A percentile compares a stretch with the other conserved stretches of the same genome.
These are phyloP conservation scores for Pyrenophora seminiperda DNA, from an alignment of 2,329 filamentous ascomycete species.

Conservation along the genomic window DNA sequence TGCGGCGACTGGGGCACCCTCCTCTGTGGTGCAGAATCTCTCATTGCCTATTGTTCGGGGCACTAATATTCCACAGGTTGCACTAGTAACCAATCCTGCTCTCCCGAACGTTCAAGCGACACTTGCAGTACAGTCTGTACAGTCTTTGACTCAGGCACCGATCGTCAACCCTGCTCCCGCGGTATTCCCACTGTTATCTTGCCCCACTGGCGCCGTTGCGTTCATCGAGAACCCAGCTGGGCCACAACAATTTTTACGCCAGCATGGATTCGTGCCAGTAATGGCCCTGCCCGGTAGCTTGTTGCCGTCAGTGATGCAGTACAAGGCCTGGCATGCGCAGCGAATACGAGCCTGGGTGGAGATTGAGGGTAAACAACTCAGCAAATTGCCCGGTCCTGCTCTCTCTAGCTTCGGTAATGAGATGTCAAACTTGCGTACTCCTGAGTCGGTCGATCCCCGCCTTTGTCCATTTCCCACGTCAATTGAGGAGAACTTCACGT, in stretches of 20 bases:
- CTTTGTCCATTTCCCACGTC: conserved; percentile 9
- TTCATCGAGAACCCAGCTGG: background rate
- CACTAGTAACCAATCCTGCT: too few relatives aligned
- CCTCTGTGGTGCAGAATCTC: too few relatives aligned
- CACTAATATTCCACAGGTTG: too few relatives aligned
- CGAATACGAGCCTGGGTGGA: conserved; percentile 5
- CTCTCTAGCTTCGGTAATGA: conserved; percentile 2
- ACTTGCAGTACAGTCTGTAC: background rate
- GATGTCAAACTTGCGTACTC: conserved; percentile 7
- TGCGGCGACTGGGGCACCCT: too few relatives aligned
- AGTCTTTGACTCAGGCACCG: background rate
- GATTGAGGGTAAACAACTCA: background rate
- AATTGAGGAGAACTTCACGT: conserved; percentile 14
- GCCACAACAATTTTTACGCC: background rate
- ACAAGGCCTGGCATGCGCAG: conserved; percentile 7
- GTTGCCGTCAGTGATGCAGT: background rate
- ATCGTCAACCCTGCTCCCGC: background rate
- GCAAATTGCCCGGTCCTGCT: background rate
- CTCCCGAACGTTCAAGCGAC: background rate
- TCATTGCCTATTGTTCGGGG: too few relatives aligned
- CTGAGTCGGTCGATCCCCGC: conserved; percentile 6
- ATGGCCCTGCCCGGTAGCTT: background rate
- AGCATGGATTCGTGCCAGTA: background rate
- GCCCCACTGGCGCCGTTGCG: background rate
- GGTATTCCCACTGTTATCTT: background rate